Base-by-base conservation (phyloP, 2,329 filamentous ascomycete species). In the Emergomyces africanus region DNA sequence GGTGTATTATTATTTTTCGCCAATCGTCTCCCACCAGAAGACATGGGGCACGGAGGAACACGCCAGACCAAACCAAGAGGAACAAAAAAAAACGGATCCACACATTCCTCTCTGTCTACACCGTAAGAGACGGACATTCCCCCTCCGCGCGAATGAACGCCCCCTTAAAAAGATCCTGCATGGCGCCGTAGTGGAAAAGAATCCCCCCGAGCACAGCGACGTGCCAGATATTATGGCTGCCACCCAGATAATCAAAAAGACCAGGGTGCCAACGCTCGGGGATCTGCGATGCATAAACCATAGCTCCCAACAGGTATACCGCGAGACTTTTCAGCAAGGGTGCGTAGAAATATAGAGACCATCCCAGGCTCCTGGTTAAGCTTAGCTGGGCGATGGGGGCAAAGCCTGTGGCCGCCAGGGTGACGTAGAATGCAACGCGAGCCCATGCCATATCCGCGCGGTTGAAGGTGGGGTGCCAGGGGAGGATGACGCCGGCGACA, bases 191-290 rank as follows among this genome's bases (percentile, higher is more conserved):
- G 73, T 99, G 94, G 72, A 96, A 97, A n/a, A 97, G 74, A 60
- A 99, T 99, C 12, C 94, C 94, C 18, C 91, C 90, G 33, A 99
- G 78, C 12, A 99, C 94, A 8, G 94, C 94, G 39, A 95, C 75
- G 73, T 99, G 94, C 94, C 94, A 99, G 60, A 99, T 84, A 73
- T 99, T 99, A 75, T 99, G 94, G 72, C 89, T 95, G 51, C 90
- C 91, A 44, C 94, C 94, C 46, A 95, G 81, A 71, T 97, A 97
- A 74, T 99, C 94, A 67, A 99, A 99, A 70, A 87, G 83, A 55
- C 94, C 94, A 0, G 94, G 94, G 66, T 81, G 87, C 88, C 90
- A 99, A 62, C 91, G 81, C 77, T 99, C 94, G 1, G 94, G 94
- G 0, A 96, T 81, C 73, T 96, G 92, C 71, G 86, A 90, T 10